Evolutionary conservation across 371 early-diverging fungal species (phyloP).

Genomic region (Mortierella sp.): DNA sequence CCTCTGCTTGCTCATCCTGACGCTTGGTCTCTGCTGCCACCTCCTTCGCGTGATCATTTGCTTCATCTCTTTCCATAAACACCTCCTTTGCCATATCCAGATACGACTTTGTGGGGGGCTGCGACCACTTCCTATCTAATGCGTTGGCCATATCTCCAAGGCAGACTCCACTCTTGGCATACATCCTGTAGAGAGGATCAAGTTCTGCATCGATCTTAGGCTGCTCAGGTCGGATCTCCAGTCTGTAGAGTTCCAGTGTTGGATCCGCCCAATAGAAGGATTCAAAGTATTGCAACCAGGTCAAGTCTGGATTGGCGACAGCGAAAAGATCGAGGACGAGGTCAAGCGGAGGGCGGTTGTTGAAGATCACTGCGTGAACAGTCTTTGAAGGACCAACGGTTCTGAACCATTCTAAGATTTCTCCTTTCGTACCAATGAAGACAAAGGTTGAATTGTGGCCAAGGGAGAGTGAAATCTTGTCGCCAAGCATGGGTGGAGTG

Average conservation of each 20-base stretch:
- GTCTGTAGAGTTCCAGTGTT: constrained; percentile 30
- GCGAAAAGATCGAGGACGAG: constrained; percentile 49
- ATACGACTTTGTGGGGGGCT: constrained; percentile 32
- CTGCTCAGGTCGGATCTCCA: constrained; percentile 53
- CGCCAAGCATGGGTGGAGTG: constrained; percentile 54
- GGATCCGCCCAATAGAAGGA: constrained; percentile 41
- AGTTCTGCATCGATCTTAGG: constrained; percentile 46
- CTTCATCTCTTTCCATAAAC: constrained; percentile 50
- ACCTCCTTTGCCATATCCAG: constrained; percentile 50
- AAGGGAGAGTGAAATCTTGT: constrained; percentile 51
- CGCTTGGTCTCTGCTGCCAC: constrained; percentile 33
- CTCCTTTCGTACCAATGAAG: constrained; percentile 49
- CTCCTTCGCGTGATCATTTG: constrained; percentile 34
- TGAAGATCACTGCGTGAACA: constrained; percentile 29
- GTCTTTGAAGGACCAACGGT: constrained; percentile 44
- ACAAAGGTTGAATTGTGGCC: constrained; percentile 55
- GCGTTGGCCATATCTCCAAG: constrained; percentile 42
- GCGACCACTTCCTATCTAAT: constrained; percentile 46
- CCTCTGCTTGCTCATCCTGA: constrained; percentile 25
- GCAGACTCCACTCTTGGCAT: constrained; percentile 44
- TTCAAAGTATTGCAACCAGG: constrained; percentile 45
- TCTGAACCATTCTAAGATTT: constrained; percentile 53
- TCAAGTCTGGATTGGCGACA: constrained; percentile 46
- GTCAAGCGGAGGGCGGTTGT: constrained; percentile 35
- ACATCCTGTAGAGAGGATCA: constrained; percentile 45